phyloP scores from a whole-genome alignment of 306 rosid species.

The Boehmeria nivea region DNA sequence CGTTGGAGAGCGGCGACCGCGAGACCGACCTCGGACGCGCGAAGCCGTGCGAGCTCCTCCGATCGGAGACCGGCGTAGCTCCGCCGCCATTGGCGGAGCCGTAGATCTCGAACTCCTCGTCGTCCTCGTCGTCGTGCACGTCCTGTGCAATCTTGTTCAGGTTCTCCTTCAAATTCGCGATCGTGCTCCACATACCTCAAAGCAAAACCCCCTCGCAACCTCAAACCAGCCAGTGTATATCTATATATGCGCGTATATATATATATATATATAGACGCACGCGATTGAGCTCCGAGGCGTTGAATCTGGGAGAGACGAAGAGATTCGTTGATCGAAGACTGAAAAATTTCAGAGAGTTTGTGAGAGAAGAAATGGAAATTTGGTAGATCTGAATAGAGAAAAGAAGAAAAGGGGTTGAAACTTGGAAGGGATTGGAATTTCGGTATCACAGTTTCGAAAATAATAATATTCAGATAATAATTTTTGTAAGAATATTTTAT shows the following conservation, averaged over 20 bases:
- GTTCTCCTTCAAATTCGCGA: conserved; percentile 82
- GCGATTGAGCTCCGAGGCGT: neutral
- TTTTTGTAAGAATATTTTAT: neutral
- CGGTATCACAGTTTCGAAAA: neutral
- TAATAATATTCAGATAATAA: neutral
- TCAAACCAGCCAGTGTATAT: neutral
- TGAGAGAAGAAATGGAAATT: neutral
- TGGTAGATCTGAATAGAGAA: conserved; percentile 28
- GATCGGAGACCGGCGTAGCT: conserved; percentile 48
- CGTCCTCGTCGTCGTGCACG: conserved; percentile 66
- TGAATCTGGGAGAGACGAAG: neutral
- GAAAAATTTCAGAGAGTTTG: neutral
- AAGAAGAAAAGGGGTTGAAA: neutral
- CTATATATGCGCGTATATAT: neutral
- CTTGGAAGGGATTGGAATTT: neutral
- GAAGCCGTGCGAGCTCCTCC: conserved; percentile 60
- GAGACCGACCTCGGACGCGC: conserved; percentile 41
- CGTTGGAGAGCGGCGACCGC: conserved; percentile 49
- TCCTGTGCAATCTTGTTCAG: conserved; percentile 80
- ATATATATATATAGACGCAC: neutral
- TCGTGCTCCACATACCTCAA: conserved; percentile 73
- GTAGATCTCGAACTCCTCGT: conserved; percentile 42
- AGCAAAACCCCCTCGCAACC: conserved; percentile 13
- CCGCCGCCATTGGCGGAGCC: conserved; percentile 26
- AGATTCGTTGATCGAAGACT: neutral